phyloP scores from a whole-genome alignment of 768 basidiomycete genomes.

The Boletus sensibilis region DNA sequence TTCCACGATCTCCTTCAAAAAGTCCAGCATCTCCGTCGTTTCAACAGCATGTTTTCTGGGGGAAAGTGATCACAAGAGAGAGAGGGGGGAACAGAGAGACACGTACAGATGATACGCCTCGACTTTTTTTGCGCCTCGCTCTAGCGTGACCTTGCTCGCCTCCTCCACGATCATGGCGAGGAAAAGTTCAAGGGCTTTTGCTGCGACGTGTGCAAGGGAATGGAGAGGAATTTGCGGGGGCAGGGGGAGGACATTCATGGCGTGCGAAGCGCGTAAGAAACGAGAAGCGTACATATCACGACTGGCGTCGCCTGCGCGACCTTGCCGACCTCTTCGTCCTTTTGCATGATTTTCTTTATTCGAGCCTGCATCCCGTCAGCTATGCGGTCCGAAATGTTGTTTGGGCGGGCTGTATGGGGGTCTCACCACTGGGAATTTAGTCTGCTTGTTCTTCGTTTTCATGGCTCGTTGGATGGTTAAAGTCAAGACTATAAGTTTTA shows the following conservation, averaged over 20 bases:
- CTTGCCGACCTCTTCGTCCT: slow-evolving; percentile 98
- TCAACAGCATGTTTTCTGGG: slow-evolving; percentile 89
- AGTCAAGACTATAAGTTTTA: neutral
- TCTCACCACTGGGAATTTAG: slow-evolving; percentile 87
- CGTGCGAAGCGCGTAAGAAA: slow-evolving; percentile 13
- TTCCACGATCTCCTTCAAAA: slow-evolving; percentile 89
- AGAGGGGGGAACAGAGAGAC: neutral
- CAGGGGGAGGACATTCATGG: slow-evolving; percentile 3
- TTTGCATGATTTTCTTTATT: slow-evolving; percentile 99
- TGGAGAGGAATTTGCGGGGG: neutral
- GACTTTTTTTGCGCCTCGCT: slow-evolving; percentile 82
- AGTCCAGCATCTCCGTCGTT: slow-evolving; percentile 86
- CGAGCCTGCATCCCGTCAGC: slow-evolving; percentile 63
- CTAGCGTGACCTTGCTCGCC: slow-evolving; percentile 72
- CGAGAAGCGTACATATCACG: slow-evolving; percentile 80
- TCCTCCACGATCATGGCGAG: slow-evolving; percentile 81
- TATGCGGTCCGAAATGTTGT: neutral
- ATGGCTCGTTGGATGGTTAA: slow-evolving; percentile 35
- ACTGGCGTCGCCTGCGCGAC: slow-evolving; percentile 95
- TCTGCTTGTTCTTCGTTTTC: slow-evolving; percentile 91
- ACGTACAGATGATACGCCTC: slow-evolving; percentile 93
- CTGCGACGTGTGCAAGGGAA: slow-evolving; percentile 40
- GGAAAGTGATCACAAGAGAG: slow-evolving; percentile 1
- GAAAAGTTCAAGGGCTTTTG: slow-evolving; percentile 93
- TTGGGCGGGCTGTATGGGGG: slow-evolving; percentile 4